Base-by-base conservation (phyloP, 129 eudicot species). In the Tagetes patula region DNA sequence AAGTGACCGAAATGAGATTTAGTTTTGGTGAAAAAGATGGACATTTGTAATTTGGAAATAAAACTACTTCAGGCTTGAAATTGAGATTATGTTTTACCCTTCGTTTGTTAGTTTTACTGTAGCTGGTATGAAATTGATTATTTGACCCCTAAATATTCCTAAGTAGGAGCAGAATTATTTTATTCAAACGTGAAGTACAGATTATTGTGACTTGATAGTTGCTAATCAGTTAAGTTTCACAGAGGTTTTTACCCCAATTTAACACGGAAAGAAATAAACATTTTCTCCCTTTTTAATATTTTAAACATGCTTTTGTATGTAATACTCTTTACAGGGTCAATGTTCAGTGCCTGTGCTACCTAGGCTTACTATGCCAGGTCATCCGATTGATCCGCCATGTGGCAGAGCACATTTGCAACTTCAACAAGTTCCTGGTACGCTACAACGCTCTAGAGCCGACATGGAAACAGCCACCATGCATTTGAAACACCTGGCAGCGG, bases 331-430 rank as follows among this genome's bases (percentile, higher is more conserved):
- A 76, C 86, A 94, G 98, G 92, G 92, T 72, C 96, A 94, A 78
- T 94, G 87, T 65, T 85, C 96, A 53, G 84, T 94, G 60, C 96
- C 98, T 38, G 89, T 94, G 41, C 80, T 90, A 50, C 96, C 98
- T 64, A 83, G 98, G 67, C 79, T 94, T 43, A 94, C 96, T 33
- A 83, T 94, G 98, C 98, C 98, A 53, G 98, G 98, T 65, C 98
- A 94, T 80, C 96, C 91, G 10, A 87, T 94, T 76, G 98, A 94
- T 76, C 98, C 96, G 32, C 98, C 98, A 48, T 94, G 98, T 78
- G 98, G 98, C 75, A 90, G 98, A 87, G 96, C 88, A 48, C 64
- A 84, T 72, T 72, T 87, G 61, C 86, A 78, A 20, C 53, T 62
- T 68, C 77, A 71, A 41, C 90, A 86, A 63, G 81, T 79, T 55